Evolutionary conservation across 495 filamentous ascomycete genomes (phyloP).

Genomic region (Penicillium subrubescens): DNA sequence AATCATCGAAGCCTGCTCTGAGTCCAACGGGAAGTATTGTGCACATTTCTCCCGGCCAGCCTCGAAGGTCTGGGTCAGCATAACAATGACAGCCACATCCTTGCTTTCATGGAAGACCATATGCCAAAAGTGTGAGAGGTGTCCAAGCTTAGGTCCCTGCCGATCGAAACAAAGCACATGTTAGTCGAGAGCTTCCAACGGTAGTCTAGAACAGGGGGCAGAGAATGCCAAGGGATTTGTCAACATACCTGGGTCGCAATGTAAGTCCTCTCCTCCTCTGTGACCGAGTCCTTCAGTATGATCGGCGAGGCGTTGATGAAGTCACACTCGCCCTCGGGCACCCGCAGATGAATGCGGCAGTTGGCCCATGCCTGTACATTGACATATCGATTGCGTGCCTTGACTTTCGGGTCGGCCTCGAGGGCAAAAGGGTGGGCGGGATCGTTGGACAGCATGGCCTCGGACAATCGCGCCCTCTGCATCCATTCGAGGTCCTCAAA

Average conservation of each 20-base stretch:
- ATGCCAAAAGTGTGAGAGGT: slow-evolving; percentile 83
- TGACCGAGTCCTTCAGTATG: slow-evolving; percentile 57
- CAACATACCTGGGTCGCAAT: slow-evolving; percentile 67
- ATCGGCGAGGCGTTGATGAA: slow-evolving; percentile 98
- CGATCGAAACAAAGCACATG: background rate
- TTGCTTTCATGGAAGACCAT: slow-evolving; percentile 89
- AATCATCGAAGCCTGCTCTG: slow-evolving; percentile 61
- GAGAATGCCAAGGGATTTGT: slow-evolving; percentile 25
- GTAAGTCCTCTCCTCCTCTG: slow-evolving; percentile 55
- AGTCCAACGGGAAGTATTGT: slow-evolving; percentile 78
- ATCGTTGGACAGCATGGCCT: slow-evolving; percentile 40
- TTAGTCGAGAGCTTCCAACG: slow-evolving; percentile 10
- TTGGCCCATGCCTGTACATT: slow-evolving; percentile 87
- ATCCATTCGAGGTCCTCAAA: slow-evolving; percentile 54
- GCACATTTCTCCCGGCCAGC: slow-evolving; percentile 83
- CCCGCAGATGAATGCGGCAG: slow-evolving; percentile 81
- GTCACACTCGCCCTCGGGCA: slow-evolving; percentile 76
- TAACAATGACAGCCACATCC: slow-evolving; percentile 83
- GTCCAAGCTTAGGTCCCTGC: slow-evolving; percentile 76
- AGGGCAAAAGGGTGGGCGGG: slow-evolving; percentile 52
- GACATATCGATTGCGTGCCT: slow-evolving; percentile 71
- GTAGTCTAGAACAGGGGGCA: background rate
- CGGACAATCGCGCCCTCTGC: slow-evolving; percentile 41
- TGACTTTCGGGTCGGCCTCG: slow-evolving; percentile 52
- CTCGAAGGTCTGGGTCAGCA: slow-evolving; percentile 92